Evolutionary conservation across 371 early-diverging fungal species (phyloP).

Genomic region (Polyrhizophydium stewartii): DNA sequence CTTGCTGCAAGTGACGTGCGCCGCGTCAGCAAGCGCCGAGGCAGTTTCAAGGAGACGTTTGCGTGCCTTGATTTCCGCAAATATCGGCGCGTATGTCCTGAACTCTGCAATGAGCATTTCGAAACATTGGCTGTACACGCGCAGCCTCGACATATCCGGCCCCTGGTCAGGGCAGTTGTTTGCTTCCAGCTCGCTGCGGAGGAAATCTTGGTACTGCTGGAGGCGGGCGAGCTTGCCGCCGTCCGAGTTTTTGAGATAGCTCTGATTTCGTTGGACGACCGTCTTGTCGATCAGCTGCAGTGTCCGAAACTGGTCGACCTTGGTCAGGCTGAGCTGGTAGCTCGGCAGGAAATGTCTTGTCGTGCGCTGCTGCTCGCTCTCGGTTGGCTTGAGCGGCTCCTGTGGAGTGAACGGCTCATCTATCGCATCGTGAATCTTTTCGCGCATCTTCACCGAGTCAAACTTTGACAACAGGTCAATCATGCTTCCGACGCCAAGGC

Average conservation of each 20-base stretch:
- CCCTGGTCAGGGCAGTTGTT: constrained; percentile 14
- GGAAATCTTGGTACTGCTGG: not conserved
- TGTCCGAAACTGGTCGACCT: not conserved
- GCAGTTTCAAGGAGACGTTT: not conserved
- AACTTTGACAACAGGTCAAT: not conserved
- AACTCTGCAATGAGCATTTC: constrained; percentile 36
- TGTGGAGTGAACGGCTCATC: not conserved
- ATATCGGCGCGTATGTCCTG: constrained; percentile 26
- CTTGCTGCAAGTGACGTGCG: constrained; percentile 14
- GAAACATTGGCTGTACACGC: constrained; percentile 27
- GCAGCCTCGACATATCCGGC: constrained; percentile 26
- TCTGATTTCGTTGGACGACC: not conserved
- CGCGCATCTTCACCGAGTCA: constrained; percentile 10
- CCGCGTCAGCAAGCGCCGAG: no score
- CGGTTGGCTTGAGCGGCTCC: not conserved
- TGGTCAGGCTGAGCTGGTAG: constrained; percentile 9
- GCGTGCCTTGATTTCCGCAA: constrained; percentile 36
- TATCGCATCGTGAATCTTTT: not conserved
- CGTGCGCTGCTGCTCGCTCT: not conserved
- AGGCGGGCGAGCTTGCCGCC: not conserved
- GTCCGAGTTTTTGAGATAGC: not conserved
- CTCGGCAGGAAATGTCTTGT: not conserved
- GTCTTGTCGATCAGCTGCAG: not conserved
- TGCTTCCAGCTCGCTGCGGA: constrained; percentile 20
- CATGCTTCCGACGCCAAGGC: not conserved